phyloP scores from a whole-genome alignment of 805 yeast species.

The Saturnispora besseyi region DNA sequence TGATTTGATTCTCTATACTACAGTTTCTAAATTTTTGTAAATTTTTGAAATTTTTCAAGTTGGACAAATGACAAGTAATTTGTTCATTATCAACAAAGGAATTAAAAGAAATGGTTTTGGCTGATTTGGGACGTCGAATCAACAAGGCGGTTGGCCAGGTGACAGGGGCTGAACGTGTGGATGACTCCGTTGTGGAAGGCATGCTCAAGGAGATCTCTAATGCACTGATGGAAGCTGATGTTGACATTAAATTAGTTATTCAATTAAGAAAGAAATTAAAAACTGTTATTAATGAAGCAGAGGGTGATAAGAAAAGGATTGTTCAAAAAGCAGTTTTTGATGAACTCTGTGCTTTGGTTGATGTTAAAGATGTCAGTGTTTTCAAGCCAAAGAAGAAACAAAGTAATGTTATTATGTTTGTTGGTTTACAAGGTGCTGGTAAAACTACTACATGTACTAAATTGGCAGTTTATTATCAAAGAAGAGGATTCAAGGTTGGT shows the following conservation, averaged over 20 bases:
- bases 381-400: conserved; percentile 83
- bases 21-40: neutral
- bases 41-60: neutral
- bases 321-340: conserved; percentile 91
- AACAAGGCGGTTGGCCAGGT: conserved; percentile 64
- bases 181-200: conserved; percentile 46
- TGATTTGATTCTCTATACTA: neutral
- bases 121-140: conserved; percentile 70
- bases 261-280: conserved; percentile 65
- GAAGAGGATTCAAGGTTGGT: conserved; percentile 91
- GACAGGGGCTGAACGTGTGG: conserved; percentile 49
- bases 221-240: conserved; percentile 91
- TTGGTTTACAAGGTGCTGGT: conserved; percentile 98
- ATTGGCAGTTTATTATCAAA: conserved; percentile 86
- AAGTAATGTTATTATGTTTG: conserved; percentile 85
- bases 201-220: conserved; percentile 84
- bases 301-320: conserved; percentile 69
- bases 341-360: conserved; percentile 81
- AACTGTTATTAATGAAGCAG: conserved; percentile 43
- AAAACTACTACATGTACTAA: conserved; percentile 97
- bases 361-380: conserved; percentile 37
- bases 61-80: neutral
- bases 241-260: conserved; percentile 77
- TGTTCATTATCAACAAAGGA: neutral
- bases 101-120: conserved; percentile 54